Conservation (phyloP, 2,329 filamentous ascomycete genomes). For the Akanthomyces muscarius region DNA sequence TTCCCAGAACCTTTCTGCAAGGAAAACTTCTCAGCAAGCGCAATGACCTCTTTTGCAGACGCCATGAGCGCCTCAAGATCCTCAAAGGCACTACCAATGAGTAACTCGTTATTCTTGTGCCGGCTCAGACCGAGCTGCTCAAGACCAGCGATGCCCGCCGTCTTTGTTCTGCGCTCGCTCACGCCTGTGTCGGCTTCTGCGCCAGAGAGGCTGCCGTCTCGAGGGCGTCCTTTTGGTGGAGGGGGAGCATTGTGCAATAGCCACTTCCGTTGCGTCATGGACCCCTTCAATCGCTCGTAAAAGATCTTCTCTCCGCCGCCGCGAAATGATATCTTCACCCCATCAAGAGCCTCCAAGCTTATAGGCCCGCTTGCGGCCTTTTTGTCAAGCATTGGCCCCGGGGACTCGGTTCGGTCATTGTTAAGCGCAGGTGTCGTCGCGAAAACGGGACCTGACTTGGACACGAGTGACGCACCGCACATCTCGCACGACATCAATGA, state of each 20-base stretch:
- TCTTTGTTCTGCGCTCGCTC: constrained; percentile 43
- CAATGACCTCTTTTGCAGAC: constrained; percentile 92
- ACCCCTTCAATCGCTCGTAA: constrained; percentile 79
- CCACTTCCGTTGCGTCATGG: constrained; percentile 93
- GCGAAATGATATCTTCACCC: constrained; percentile 88
- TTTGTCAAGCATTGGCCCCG: constrained; percentile 62
- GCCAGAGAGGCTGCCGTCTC: constrained; percentile 33
- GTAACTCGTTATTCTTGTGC: constrained; percentile 85
- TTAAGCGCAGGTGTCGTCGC: constrained; percentile 35
- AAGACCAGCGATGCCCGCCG: constrained; percentile 85
- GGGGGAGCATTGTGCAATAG: constrained; percentile 85
- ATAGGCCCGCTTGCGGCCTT: constrained; percentile 27
- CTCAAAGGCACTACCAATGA: constrained; percentile 92
- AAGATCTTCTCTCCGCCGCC: constrained; percentile 86
- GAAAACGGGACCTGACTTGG: constrained; percentile 41
- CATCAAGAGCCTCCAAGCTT: constrained; percentile 59
- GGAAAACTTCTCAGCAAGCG: constrained; percentile 83
- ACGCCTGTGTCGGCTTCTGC: constrained; percentile 25
- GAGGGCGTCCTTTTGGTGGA: constrained; percentile 60
- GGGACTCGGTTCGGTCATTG: constrained; percentile 62
- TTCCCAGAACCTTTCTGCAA: constrained; percentile 59
- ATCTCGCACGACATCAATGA: constrained; percentile 85
- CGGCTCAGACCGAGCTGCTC: constrained; percentile 81
- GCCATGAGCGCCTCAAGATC: constrained; percentile 96
- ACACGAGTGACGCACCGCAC: constrained; percentile 72